These are phyloP conservation scores for Pleoardoris graminearum DNA, from an alignment of 2,329 filamentous ascomycete species.

Conservation along the genomic window DNA sequence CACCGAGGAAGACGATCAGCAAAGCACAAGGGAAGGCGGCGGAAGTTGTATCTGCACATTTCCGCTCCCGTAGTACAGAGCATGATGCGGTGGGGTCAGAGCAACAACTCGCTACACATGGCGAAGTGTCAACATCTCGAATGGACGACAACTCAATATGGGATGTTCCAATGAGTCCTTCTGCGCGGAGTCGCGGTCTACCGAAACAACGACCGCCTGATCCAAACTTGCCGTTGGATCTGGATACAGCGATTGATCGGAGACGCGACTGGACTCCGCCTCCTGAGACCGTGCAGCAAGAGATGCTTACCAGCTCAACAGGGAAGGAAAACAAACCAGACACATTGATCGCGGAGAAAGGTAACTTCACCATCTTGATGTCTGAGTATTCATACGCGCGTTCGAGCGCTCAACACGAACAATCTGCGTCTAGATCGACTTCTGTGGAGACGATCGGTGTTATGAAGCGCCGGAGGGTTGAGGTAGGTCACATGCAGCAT, in stretches of 20 bases:
- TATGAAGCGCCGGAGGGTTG: conserved; percentile 36
- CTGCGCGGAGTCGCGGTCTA: conserved; percentile 12
- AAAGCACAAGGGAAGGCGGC: conserved; percentile 22
- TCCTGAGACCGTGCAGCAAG: conserved; percentile 26
- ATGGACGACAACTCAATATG: conserved; percentile 24
- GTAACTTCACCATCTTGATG: conserved; percentile 32
- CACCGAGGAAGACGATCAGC: conserved; percentile 7
- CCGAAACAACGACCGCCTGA: conserved; percentile 18
- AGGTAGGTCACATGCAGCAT: conserved; percentile 19
- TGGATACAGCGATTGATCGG: conserved; percentile 37
- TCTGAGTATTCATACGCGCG: conserved; percentile 35
- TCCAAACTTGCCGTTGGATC: conserved; percentile 20
- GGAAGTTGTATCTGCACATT: conserved; percentile 28
- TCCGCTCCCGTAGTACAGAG: conserved; percentile 7
- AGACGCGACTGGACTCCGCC: conserved; percentile 45
- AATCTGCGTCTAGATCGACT: conserved; percentile 1
- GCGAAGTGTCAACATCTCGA: not conserved
- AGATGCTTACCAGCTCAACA: conserved; percentile 21
- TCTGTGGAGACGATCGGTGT: conserved; percentile 6
- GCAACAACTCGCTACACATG: not conserved
- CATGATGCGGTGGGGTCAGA: conserved; percentile 4
- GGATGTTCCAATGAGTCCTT: conserved; percentile 32
- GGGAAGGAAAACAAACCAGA: conserved; percentile 30
- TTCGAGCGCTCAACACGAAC: conserved; percentile 4
- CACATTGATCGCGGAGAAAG: conserved; percentile 4